Base-by-base conservation (phyloP, 1,284 basidiomycete species). In the Omphalotus olearius region DNA sequence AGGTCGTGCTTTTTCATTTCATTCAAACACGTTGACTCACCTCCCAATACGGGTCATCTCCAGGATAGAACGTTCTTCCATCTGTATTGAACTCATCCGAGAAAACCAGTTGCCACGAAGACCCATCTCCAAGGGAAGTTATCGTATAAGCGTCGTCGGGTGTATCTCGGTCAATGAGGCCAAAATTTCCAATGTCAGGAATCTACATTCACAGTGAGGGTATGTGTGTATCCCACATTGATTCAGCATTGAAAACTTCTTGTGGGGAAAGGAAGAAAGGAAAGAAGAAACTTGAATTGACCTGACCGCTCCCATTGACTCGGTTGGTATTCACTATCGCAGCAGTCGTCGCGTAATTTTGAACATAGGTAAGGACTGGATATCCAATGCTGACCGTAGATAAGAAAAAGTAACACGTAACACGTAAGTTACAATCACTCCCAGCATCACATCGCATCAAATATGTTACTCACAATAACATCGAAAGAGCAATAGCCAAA, bases 1-100 rank as follows among this genome's bases (percentile, higher is more conserved):
- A 38, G 6, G 23, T n/a, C n/a, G n/a, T n/a, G 23, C 5, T 3
- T 23, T 23, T 2, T 5, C 23, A 23, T 2, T 23, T 23, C 23
- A 23, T 23, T 4, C 13, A 43, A 17, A n/a, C 10, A 18, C 11
- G 18, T 6, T 44, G 7, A 33, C 47, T 39, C 36, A 81, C 84
- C 60, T 86, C 82, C 84, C 84, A 85, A 61, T 80, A 82, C 6
- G 81, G 79, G 59, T 82, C 80, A 51, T 81, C 76, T 17, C 75
- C 75, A 39, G 74, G 73, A 64, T 80, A 85, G 63, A 91, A 91
- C 1, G 85, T 77, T 51, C 89, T 72, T 1, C 79, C 86, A 36
- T 86, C 82, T 35, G 71, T 71, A 59, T 91, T 83, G 64, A 93
- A 93, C 65, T 92, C 90, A 63, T 92, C 89, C 3, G 83, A 87